phyloP scores from a whole-genome alignment of 2,329 filamentous ascomycete species.

The Botrytis porri region DNA sequence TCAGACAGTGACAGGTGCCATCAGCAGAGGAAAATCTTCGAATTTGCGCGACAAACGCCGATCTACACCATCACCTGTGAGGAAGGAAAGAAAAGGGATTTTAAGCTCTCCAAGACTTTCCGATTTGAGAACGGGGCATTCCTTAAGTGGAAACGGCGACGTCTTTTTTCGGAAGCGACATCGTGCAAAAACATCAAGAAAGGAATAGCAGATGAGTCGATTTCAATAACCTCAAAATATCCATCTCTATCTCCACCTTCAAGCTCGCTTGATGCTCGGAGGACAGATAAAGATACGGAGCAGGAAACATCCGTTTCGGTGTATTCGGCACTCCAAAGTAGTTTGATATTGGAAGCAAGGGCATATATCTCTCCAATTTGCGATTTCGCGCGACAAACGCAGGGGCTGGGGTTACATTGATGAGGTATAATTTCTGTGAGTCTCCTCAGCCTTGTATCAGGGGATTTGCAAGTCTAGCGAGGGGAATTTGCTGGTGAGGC shows the following conservation, averaged over 20 bases:
- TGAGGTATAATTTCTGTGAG: background rate
- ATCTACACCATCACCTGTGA: background rate
- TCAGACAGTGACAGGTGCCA: conserved; percentile 6
- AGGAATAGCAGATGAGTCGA: conserved; percentile 1
- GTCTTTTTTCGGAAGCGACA: background rate
- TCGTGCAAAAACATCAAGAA: background rate
- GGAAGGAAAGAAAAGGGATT: background rate
- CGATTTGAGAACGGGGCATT: background rate
- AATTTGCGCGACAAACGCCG: conserved; percentile 12
- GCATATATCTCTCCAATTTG: conserved; percentile 14
- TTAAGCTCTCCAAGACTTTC: conserved; percentile 5
- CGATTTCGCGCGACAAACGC: conserved; percentile 20
- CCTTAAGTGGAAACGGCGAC: background rate
- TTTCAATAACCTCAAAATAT: conserved; percentile 11
- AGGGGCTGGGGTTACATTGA: background rate
- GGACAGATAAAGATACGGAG: background rate
- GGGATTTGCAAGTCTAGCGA: conserved; percentile 9
- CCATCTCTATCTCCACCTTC: conserved; percentile 3
- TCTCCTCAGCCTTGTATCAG: conserved; percentile 16
- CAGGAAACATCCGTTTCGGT: background rate
- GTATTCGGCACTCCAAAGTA: background rate
- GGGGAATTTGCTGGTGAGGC: background rate
- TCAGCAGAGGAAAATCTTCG: background rate
- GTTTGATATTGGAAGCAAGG: conserved; percentile 6
- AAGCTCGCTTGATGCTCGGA: background rate